phyloP scores from a whole-genome alignment of 1,139 yeast genomes.

The Debaryomycetaceae sp. region DNA sequence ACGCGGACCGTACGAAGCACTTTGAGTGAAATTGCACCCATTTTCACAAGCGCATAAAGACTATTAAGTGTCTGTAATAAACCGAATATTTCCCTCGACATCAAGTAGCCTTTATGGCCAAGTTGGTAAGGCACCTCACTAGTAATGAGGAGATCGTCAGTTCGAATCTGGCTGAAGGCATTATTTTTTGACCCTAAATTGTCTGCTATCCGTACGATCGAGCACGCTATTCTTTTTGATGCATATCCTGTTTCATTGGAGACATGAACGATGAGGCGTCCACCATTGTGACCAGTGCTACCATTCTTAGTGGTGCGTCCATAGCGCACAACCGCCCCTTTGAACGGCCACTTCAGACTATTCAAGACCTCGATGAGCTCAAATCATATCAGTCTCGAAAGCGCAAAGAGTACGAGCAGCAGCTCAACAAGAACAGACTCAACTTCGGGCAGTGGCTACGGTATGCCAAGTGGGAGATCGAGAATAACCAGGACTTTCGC shows the following conservation, averaged over 20 bases:
- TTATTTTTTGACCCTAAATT: constrained; percentile 11
- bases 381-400: constrained; percentile 65
- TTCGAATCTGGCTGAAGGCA: constrained; percentile 78
- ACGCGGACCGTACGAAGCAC: neutral
- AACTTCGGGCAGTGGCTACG: constrained; percentile 87
- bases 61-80: too few species aligned
- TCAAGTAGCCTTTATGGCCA: constrained; percentile 31
- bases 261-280: neutral
- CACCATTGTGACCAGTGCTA: constrained; percentile 20
- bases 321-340: constrained; percentile 17
- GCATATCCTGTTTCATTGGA: neutral
- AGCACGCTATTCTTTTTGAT: neutral
- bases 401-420: constrained; percentile 77
- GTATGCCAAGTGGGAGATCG: constrained; percentile 81
- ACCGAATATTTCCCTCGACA: too few species aligned
- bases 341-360: constrained; percentile 40
- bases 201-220: neutral
- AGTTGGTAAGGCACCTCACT: constrained; percentile 90
- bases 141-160: constrained; percentile 86
- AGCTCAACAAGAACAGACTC: constrained; percentile 68
- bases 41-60: neutral
- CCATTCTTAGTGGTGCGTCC: constrained; percentile 28
- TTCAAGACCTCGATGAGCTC: constrained; percentile 74
- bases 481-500: constrained; percentile 58
- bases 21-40: neutral